A percentile compares a stretch with the other conserved stretches of the same genome.
phyloP scores from a whole-genome alignment of 345 rosid genomes.

The Anastatica hierochuntica region DNA sequence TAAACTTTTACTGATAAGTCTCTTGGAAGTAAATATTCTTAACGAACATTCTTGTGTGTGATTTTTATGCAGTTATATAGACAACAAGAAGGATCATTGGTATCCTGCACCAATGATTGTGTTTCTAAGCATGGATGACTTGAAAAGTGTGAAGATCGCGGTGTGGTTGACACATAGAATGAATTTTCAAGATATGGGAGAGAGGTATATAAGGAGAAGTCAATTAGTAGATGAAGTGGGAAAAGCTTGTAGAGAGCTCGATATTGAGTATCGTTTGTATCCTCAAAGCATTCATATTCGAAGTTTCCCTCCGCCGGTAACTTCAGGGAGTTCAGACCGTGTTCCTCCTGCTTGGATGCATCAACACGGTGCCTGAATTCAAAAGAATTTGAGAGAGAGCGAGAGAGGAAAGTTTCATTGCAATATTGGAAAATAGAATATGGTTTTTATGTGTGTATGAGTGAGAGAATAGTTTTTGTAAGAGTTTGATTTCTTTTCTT shows the following conservation, averaged over 20 bases:
- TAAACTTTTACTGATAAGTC: background rate
- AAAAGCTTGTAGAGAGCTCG: conserved; percentile 61
- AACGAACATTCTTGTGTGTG: background rate
- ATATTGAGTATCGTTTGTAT: conserved; percentile 60
- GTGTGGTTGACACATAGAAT: conserved; percentile 63
- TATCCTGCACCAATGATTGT: conserved; percentile 49
- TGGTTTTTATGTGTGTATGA: no score
- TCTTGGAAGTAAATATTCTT: conserved; percentile 4
- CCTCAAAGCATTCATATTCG: conserved; percentile 54
- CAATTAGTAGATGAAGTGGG: conserved; percentile 59
- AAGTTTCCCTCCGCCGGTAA: conserved; percentile 33
- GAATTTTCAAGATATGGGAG: conserved; percentile 81
- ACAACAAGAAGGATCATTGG: conserved; percentile 76
- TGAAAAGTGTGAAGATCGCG: conserved; percentile 51
- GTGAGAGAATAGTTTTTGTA: no score
- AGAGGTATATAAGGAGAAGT: conserved; percentile 48
- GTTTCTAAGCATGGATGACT: conserved; percentile 41
- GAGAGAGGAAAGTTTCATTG: no score
- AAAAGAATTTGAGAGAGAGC: no score
- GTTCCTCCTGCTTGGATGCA: conserved; percentile 39
- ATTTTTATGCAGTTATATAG: conserved; percentile 49
- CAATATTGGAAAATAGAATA: no score
- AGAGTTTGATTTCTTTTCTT: no score
- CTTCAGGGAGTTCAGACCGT: conserved; percentile 23
- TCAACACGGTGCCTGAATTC: conserved; percentile 3